Base-by-base conservation (phyloP, 805 yeast genomes). In the Sporopachydermia lactativora region DNA sequence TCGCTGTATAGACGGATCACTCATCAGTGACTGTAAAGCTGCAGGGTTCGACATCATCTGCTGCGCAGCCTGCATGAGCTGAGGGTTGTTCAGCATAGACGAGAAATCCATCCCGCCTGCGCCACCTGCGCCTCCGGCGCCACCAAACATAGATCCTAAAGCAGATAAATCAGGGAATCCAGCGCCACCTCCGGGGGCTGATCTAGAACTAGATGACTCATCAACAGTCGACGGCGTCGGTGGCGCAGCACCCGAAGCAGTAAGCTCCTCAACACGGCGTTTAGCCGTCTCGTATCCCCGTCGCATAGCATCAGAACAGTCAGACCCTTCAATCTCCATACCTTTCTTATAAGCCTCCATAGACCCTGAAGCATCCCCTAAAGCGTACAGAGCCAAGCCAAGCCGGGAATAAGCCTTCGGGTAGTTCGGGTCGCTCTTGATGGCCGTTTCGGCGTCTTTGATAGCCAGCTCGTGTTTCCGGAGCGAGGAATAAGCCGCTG, bases 211-310 rank as follows among this genome's bases (percentile, higher is more conserved):
- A 14, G 44, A 45, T 36, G 43, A 19, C 4, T 24, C 47, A 34
- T 50, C 53, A 2, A 55, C 40, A 18, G 52, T 50, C 8, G 59
- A 42, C 39, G 56, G 48, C 17, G 61, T 47, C 36, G 57, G 36
- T 34, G 58, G 43, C 18, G 57, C 50, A 8, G 61, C 61, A 34
- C 66, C 61, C 17, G 66, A 50, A 19, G 58, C 75, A 48, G 78
- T 62, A 42, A 84, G 82, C 54, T 80, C 88, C 52, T 81, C 85
- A 34, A 82, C 84, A 57, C 88, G 78, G 60, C 73, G 74, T 65
- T 84, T 83, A 17, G 96, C 96, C 28, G 95, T 83, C 59, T 89
- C 96, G 57, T 76, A 86, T 41, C 96, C 98, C 55, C 79, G 78
- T 60, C 71, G 73, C 96, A 89, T 89, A 14, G 92, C 88, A 35